A percentile compares a stretch with the other conserved stretches of the same genome.
These are phyloP conservation scores for Colletotrichum salicis DNA, from an alignment of 2,329 filamentous ascomycete genomes.

Conservation along the genomic window DNA sequence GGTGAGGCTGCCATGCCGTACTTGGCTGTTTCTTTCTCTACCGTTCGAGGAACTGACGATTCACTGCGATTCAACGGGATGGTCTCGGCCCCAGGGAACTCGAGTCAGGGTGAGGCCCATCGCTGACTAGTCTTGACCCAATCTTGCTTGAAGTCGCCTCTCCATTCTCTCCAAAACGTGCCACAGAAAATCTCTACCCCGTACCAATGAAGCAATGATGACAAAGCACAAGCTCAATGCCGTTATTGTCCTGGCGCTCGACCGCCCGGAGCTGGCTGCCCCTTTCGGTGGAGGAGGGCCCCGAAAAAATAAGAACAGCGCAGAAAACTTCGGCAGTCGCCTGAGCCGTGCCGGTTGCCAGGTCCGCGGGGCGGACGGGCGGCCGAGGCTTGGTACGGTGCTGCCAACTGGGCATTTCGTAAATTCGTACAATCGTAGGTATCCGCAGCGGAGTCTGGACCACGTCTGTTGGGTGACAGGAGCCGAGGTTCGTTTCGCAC, in stretches of 20 bases:
- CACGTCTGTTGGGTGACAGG: constrained; percentile 10
- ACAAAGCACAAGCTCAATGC: constrained; percentile 21
- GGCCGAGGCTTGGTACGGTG: constrained; percentile 16
- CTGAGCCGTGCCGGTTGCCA: constrained; percentile 17
- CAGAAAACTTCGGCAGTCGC: constrained; percentile 4
- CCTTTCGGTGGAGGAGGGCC: constrained; percentile 1
- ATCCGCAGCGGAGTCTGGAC: background rate
- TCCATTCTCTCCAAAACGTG: background rate
- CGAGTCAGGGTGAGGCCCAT: constrained; percentile 22
- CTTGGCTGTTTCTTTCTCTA: background rate
- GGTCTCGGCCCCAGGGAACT: background rate
- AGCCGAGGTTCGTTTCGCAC: constrained; percentile 19
- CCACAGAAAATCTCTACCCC: constrained; percentile 19
- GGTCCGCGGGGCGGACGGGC: background rate
- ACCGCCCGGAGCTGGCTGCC: constrained; percentile 12
- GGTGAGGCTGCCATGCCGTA: background rate
- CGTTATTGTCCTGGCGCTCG: background rate
- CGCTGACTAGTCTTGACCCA: constrained; percentile 7
- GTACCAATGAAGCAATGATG: constrained; percentile 17
- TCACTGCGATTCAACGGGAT: background rate
- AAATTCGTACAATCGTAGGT: background rate
- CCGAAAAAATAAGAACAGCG: background rate
- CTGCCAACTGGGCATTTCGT: background rate
- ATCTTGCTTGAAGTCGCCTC: background rate
- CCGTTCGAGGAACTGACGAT: background rate